Evolutionary conservation across 805 yeast species (phyloP), one percentile per base, ranked within the genome.

Genomic region (Zygoascus biomembranicola): DNA sequence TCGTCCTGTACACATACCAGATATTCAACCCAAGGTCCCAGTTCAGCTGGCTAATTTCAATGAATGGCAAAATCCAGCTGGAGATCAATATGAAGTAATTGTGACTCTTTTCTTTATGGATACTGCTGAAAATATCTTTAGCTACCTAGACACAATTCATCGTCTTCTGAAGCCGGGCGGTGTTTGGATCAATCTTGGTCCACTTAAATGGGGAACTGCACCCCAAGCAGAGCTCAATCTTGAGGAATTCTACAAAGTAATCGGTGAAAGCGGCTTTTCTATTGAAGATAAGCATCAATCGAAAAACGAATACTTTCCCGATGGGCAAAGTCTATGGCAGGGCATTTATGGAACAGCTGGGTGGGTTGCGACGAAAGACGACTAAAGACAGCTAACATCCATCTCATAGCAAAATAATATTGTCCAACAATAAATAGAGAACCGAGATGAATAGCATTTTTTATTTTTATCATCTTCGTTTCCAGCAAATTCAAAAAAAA

Each of bases 121-220:
- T 68, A 92, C 98, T 0, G 97, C 97, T 0, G 95, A 88, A 61
- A 87, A 90, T 63, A 65, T 88, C 49, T 73, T 92, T 57, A 84
- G 81, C 43, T 90, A 90, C 66, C 67, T 92, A 52, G 85, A 85
- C 50, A 69, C 84, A 0, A 81, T 90, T 39, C 77, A 78, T 52
- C 59, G 66, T 6, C 61, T 84, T 39, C 67, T 73, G 8, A 71
- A 70, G 14, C 77, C 76, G 4, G 69, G 68, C 20, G 83, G 87
- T 0, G 74, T 77, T 44, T 92, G 97, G 97, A 81, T 90, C 57
- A 92, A 92, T 64, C 74, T 81, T 11, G 98, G 98, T 0, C 98
- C 98, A 0, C 73, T 92, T 55, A 88, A 90, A 67, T 92, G 92
- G 72, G 98, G 97, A 0, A 81, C 89, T 2, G 90, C 52, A 82